Evolutionary conservation across 2,329 filamentous ascomycete genomes (phyloP).

Genomic region (Dactylellina parvicollis): DNA sequence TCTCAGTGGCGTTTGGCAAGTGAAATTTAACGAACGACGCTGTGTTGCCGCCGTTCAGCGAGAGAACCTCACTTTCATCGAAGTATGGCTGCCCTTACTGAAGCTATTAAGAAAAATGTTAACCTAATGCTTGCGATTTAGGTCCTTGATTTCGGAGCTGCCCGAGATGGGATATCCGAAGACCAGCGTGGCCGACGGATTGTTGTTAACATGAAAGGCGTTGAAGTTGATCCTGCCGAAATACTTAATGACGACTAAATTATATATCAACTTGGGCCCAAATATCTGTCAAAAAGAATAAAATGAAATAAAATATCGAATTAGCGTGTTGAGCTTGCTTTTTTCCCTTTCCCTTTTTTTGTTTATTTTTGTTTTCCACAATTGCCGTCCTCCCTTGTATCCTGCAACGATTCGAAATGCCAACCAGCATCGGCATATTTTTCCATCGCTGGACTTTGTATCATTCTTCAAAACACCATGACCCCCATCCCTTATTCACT

Average conservation of each 20-base stretch:
- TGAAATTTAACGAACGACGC: slow-evolving; percentile 93
- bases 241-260: slow-evolving; percentile 46
- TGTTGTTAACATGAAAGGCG: slow-evolving; percentile 65
- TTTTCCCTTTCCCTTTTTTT: too few relatives aligned
- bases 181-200: slow-evolving; percentile 83
- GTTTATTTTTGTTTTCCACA: too few relatives aligned
- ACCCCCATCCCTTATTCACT: too few relatives aligned
- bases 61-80: slow-evolving; percentile 90
- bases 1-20: slow-evolving; percentile 97
- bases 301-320: too few relatives aligned
- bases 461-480: too few relatives aligned
- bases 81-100: slow-evolving; percentile 70
- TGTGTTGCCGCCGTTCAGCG: slow-evolving; percentile 97
- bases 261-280: too few relatives aligned
- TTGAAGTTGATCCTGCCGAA: slow-evolving; percentile 54
- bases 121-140: slow-evolving; percentile 61
- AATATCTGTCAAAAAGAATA: too few relatives aligned
- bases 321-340: too few relatives aligned
- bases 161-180: slow-evolving; percentile 82
- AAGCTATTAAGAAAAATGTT: neutral
- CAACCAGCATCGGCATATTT: too few relatives aligned
- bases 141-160: slow-evolving; percentile 97
- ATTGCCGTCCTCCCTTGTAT: too few relatives aligned
- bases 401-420: too few relatives aligned
- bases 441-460: too few relatives aligned